These are phyloP conservation scores for Scenedesmus sp. DNA, from an alignment of 163 green algal genomes.

Conservation along the genomic window DNA sequence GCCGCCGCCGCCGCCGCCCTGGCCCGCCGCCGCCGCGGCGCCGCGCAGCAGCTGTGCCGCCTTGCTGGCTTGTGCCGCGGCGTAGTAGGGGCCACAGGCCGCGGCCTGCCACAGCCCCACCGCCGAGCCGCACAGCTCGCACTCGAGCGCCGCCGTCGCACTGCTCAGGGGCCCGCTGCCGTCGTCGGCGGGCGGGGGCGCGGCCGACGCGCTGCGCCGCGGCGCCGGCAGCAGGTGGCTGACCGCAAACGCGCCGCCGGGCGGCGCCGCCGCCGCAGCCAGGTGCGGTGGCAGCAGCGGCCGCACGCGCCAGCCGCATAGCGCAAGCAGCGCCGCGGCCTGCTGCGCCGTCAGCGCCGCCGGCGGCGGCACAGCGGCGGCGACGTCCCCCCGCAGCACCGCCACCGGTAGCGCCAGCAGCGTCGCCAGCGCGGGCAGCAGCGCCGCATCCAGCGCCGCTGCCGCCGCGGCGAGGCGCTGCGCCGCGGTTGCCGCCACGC, in stretches of 20 bases:
- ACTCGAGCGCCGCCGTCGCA: conserved; percentile 20
- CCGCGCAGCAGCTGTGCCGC: background rate
- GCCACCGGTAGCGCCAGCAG: background rate
- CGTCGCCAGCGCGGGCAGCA: background rate
- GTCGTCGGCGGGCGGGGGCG: too few species aligned
- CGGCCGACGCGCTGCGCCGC: background rate
- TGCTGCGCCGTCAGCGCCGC: conserved; percentile 18
- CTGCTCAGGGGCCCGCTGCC: background rate
- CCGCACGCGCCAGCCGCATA: conserved; percentile 34
- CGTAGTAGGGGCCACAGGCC: conserved; percentile 19
- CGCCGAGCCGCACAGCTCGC: conserved; percentile 27
- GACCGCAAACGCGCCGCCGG: background rate
- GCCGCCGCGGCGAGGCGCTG: background rate
- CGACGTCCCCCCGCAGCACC: background rate
- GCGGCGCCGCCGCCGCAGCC: background rate
- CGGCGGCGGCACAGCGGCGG: background rate
- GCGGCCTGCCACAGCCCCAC: conserved; percentile 12
- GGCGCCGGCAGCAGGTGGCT: conserved; percentile 23
- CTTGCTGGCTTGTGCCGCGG: conserved; percentile 18
- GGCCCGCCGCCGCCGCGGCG: background rate
- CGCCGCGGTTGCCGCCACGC: background rate
- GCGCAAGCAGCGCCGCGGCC: background rate
- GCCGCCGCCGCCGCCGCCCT: background rate
- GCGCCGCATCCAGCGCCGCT: too few species aligned
- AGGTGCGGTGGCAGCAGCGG: conserved; percentile 11